Conservation (phyloP, 371 early-diverging fungal species). For the Lichtheimia ornata region DNA sequence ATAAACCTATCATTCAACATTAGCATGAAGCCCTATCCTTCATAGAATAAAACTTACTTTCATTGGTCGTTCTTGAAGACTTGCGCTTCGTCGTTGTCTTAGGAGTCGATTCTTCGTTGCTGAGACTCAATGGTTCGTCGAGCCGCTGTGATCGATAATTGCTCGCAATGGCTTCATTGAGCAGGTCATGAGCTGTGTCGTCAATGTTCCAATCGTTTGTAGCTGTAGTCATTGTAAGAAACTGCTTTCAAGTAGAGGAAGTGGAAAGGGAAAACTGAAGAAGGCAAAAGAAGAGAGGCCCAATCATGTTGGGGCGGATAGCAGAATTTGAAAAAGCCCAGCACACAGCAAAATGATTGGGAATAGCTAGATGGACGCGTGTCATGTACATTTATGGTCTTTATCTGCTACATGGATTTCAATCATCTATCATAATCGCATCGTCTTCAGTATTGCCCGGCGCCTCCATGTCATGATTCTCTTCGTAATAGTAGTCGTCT, state of each 20-base stretch:
- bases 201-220: conserved; percentile 9
- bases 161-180: conserved; percentile 40
- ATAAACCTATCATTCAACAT: neutral
- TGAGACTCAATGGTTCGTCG: neutral
- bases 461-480: neutral
- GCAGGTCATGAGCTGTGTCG: conserved; percentile 19
- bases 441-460: conserved; percentile 1
- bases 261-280: conserved; percentile 1
- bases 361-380: too few species aligned
- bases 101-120: neutral
- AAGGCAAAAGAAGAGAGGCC: neutral
- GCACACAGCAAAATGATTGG: too few species aligned
- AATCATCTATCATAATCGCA: conserved; percentile 4
- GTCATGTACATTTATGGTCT: too few species aligned
- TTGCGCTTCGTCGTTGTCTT: conserved; percentile 9
- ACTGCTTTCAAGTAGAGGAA: neutral
- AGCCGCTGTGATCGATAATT: conserved; percentile 16
- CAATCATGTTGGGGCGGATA: neutral
- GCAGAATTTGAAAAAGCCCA: too few species aligned
- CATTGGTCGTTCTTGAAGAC: neutral
- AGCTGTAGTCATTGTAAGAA: neutral
- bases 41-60: neutral
- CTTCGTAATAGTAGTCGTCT: neutral
- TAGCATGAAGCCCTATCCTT: neutral
- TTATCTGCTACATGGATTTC: too few species aligned